Base-by-base conservation (phyloP, 2,329 filamentous ascomycete species). In the Exophiala mesophila region DNA sequence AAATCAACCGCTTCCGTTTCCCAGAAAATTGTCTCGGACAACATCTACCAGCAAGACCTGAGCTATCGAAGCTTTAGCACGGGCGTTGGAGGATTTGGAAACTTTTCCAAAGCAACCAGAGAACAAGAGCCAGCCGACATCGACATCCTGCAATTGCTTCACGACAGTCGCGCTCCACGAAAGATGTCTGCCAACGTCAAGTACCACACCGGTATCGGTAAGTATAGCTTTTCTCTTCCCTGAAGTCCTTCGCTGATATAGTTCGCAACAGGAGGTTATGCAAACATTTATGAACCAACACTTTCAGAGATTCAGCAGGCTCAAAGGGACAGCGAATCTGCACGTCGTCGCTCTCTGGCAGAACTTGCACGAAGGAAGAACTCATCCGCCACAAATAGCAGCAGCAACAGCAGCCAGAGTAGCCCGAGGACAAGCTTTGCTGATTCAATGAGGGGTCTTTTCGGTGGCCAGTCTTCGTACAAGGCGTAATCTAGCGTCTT, bases 81-180 rank as follows among this genome's bases (percentile, higher is more conserved):
- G 18, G 44, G 47, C 13, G 39, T 50, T 16, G 47, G 47, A 3
- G 47, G 47, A 6, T 36, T 21, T 17, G 47, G 47, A 12, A 50
- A 47, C 34, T 38, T 47, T 30, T 31, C 35, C 7, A 19, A 32
- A 19, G 33, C 40, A 5, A 44, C 23, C 16, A 42, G 38, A 36
- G 19, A 36, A 5, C 19, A 41, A 17, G 13, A 36, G 59, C 78
- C 77, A 49, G 82, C 90, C 55, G 79, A 70, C 49, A 75, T 78
- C 4, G 72, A 76, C 49, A 60, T 85, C 60, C 86, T 88, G 23
- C 82, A 89, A 50, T 72, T 80, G 41, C 80, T 81, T 33, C 89
- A 96, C 65, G 90, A 96, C 57, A 85, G 95, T 47, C 79, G 82
- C 44, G 77, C 79, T 6, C 59, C 60, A 13, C 45, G 39, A 7